phyloP scores from a whole-genome alignment of 768 basidiomycete genomes.

The Trametes cubensis region DNA sequence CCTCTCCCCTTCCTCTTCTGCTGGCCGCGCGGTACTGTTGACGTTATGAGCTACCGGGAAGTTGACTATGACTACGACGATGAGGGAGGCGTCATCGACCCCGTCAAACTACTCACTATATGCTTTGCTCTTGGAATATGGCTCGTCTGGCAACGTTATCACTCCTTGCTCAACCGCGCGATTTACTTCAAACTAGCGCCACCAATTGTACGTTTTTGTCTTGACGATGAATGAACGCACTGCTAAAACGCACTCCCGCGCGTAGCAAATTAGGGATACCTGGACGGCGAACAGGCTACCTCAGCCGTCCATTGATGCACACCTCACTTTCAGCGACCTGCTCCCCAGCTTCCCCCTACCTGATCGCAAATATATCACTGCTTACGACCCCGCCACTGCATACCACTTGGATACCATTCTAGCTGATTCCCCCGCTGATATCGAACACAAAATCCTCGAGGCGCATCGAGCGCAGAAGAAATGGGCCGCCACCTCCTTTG shows the following conservation, averaged over 20 bases:
- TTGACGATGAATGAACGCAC: constrained; percentile 1
- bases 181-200: constrained; percentile 62
- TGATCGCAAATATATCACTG: constrained; percentile 76
- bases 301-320: constrained; percentile 66
- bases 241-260: not conserved
- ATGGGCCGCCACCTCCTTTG: constrained; percentile 81
- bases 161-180: constrained; percentile 72
- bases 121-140: constrained; percentile 82
- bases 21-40: constrained; percentile 5
- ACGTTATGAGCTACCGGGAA: constrained; percentile 26
- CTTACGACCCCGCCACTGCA: constrained; percentile 89
- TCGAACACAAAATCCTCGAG: constrained; percentile 65
- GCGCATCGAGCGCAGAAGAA: constrained; percentile 67
- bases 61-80: constrained; percentile 36
- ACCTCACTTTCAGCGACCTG: constrained; percentile 57
- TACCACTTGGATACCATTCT: constrained; percentile 78
- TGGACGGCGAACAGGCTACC: constrained; percentile 59
- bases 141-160: constrained; percentile 74
- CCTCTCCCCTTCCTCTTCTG: constrained; percentile 10
- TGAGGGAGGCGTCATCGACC: constrained; percentile 46
- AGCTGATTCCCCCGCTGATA: constrained; percentile 74
- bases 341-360: constrained; percentile 49
- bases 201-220: constrained; percentile 56
- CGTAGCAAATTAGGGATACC: constrained; percentile 42
- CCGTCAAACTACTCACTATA: constrained; percentile 64